phyloP scores from a whole-genome alignment of 2,329 filamentous ascomycete genomes.

The Shiraia bambusicola region DNA sequence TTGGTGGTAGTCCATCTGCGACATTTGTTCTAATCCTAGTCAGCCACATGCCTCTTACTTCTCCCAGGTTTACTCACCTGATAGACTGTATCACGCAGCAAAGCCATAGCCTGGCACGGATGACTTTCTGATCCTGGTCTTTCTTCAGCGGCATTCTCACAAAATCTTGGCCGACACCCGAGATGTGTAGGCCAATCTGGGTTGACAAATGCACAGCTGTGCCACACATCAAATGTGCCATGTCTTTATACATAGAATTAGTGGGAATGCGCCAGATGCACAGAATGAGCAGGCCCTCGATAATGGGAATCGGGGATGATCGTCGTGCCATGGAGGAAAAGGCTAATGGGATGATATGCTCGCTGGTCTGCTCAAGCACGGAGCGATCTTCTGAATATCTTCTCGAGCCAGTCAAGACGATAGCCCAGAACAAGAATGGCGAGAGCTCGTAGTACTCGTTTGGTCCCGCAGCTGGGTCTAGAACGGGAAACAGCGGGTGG shows the following conservation, averaged over 20 bases:
- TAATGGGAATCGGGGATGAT: constrained; percentile 42
- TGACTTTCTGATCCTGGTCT: constrained; percentile 37
- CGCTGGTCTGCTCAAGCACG: constrained; percentile 35
- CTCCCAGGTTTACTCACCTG: constrained; percentile 20
- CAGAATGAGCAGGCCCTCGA: constrained; percentile 44
- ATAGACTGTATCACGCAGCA: constrained; percentile 43
- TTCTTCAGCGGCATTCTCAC: constrained; percentile 41
- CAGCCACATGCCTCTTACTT: constrained; percentile 5
- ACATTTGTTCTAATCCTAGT: constrained; percentile 31
- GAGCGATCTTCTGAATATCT: constrained; percentile 42
- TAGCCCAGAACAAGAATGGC: constrained; percentile 45
- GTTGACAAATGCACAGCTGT: constrained; percentile 46
- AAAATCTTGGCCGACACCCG: constrained; percentile 46
- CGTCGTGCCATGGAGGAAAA: constrained; percentile 42
- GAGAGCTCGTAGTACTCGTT: constrained; percentile 40
- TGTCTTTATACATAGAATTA: constrained; percentile 46
- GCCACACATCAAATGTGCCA: constrained; percentile 44
- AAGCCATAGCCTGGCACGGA: constrained; percentile 42
- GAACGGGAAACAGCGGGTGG: constrained; percentile 37
- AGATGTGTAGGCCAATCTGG: constrained; percentile 45
- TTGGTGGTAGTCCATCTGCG: constrained; percentile 39
- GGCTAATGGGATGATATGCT: constrained; percentile 41
- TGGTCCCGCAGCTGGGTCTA: constrained; percentile 31
- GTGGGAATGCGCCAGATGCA: constrained; percentile 47
- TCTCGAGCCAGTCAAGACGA: constrained; percentile 44